Evolutionary conservation across 2,329 filamentous ascomycete genomes (phyloP), one percentile per base, ranked within the genome.

Genomic region (Arthrobotrys conoides): DNA sequence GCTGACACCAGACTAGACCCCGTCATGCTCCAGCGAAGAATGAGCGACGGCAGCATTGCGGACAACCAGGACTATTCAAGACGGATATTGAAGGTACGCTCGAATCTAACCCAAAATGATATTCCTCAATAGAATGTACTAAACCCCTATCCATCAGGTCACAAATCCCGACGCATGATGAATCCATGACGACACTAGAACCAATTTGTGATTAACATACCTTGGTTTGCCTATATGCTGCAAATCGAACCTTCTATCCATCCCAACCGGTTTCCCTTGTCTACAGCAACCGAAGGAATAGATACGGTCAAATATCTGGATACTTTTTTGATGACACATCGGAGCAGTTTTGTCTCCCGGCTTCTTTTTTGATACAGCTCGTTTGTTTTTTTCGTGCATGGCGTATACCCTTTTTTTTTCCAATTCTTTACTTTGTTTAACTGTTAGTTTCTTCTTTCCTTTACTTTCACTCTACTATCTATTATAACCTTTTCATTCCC

Each of bases 41-140:
- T 95, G 86, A 97, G 95, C 85, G 93, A 96, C 83, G 95, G 95
- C 82, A 97, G 94, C 85, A 97, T 98, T 84, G 95, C 94, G 66
- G 95, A 98, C 84, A 96, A 97, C 85, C 91, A 97, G 85, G 95
- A 98, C 85, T 98, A 97, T 86, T 97, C 95, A 80, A 90, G 95
- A 86, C 92, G 93, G 86, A 97, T 98, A 85, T 89, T 98, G 83
- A 93, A 96, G 90, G 95, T 97, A 88, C 81, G 89, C 4, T 6
- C n/a, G 14, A 41, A 16, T 12, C 24, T 1, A 18, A 14, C 20
- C 38, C 24, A 5, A 18, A 18, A 20, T n/a, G 22, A 49, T 27
- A 18, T 18, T 1, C 18, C 44, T 38, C 9, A 2, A 27, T 16
- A 12, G 3, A 44, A n/a, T 61, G 10, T 27, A 64, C 48, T 68